Percentiles rank a stretch among this genome's conserved stretches.
phyloP scores from a whole-genome alignment of 2,329 filamentous ascomycete species.

The Colletotrichum sp. region DNA sequence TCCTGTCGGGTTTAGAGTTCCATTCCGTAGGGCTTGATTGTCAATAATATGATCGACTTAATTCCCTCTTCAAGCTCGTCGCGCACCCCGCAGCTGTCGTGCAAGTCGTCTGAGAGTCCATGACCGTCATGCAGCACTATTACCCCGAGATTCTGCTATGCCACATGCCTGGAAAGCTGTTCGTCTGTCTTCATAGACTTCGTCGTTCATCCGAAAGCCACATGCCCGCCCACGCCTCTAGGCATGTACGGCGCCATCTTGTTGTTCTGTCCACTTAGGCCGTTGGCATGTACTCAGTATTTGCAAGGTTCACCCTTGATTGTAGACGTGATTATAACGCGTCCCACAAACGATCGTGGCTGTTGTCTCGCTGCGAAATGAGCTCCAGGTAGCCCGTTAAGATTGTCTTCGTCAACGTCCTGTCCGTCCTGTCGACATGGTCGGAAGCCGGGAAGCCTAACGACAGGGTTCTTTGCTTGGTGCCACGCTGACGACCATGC shows the following conservation, averaged over 20 bases:
- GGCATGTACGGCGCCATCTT: neutral
- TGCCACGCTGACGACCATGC: neutral
- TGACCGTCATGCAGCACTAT: neutral
- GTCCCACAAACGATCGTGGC: neutral
- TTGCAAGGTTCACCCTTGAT: neutral
- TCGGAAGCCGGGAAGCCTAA: neutral
- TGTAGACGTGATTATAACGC: neutral
- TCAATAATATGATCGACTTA: constrained; percentile 5
- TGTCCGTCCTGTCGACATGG: neutral
- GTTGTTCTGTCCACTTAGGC: neutral
- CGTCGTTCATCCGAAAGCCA: neutral
- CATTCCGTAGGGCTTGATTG: neutral
- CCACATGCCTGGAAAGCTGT: neutral
- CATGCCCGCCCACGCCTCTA: neutral
- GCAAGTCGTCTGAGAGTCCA: neutral
- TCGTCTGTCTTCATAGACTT: neutral
- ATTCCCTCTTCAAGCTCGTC: neutral
- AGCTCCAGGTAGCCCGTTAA: neutral
- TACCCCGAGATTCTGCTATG: neutral
- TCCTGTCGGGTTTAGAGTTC: neutral
- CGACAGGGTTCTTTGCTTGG: neutral
- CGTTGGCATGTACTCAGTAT: neutral
- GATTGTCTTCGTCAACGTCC: neutral
- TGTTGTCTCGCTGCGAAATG: neutral
- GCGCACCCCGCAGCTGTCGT: neutral